These are phyloP conservation scores for Zelonia costaricensis DNA, from an alignment of 208 protist genomes.

Conservation along the genomic window DNA sequence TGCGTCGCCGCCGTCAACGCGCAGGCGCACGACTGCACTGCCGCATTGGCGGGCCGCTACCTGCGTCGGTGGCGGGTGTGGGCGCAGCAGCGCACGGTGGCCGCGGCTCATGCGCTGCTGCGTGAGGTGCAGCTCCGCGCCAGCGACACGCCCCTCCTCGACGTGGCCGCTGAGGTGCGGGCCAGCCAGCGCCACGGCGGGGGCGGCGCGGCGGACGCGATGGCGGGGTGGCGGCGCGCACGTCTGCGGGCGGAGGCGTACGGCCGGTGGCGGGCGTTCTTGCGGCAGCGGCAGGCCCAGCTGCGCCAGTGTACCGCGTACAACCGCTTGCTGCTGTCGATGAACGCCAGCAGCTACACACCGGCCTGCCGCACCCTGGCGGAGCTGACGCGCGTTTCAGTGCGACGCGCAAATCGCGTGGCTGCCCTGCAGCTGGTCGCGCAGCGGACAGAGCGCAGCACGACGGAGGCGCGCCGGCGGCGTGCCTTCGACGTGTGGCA, in stretches of 20 bases:
- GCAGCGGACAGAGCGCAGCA: constrained; percentile 13
- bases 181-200: background rate
- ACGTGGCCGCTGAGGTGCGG: constrained; percentile 1
- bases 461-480: constrained; percentile 5
- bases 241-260: constrained; percentile 2
- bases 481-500: constrained; percentile 45
- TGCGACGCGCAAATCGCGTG: constrained; percentile 12
- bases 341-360: constrained; percentile 29
- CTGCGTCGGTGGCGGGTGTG: constrained; percentile 10
- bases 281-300: constrained; percentile 1
- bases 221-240: constrained; percentile 1
- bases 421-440: constrained; percentile 32
- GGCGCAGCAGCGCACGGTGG: background rate
- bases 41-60: constrained; percentile 11
- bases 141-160: constrained; percentile 5
- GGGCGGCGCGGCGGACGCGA: constrained; percentile 2
- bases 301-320: constrained; percentile 34
- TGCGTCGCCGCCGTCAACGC: background rate
- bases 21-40: background rate
- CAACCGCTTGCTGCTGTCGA: constrained; percentile 56
- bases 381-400: background rate
- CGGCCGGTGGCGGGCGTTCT: constrained; percentile 17
- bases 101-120: constrained; percentile 3
- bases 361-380: constrained; percentile 6
- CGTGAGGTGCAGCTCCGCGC: constrained; percentile 14